Conservation (phyloP, 345 rosid genomes). For the Rhodamnia rubescens region DNA sequence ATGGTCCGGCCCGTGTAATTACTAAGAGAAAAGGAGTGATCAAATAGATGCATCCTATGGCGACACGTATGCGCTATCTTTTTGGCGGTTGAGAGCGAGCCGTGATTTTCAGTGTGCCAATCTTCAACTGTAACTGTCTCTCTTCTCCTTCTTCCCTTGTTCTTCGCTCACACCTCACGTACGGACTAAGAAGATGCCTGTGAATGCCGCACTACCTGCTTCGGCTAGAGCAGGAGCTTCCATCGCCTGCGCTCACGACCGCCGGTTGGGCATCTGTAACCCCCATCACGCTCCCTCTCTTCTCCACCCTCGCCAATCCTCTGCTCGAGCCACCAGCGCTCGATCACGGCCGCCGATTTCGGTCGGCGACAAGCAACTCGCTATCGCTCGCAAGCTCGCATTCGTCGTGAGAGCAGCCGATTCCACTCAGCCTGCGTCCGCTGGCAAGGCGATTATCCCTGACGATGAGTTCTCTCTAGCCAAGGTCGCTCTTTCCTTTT, state of each 20-base stretch:
- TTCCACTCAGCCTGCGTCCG: conserved; percentile 46
- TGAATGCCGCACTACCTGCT: conserved; percentile 16
- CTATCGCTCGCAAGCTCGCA: conserved; percentile 2
- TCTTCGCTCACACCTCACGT: background rate
- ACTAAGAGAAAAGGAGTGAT: background rate
- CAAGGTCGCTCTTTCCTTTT: no score
- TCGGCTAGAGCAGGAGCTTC: conserved; percentile 12
- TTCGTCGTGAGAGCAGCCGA: conserved; percentile 48
- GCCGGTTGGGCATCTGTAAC: background rate
- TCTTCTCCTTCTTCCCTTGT: conserved; percentile 21
- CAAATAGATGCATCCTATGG: background rate
- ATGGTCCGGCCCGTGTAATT: background rate
- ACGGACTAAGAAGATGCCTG: background rate
- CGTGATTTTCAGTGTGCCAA: background rate
- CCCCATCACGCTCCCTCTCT: conserved; percentile 18
- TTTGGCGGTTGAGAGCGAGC: conserved; percentile 34
- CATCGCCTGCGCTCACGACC: conserved; percentile 8
- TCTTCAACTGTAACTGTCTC: conserved; percentile 19
- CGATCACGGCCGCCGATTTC: background rate
- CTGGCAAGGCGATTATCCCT: conserved; percentile 34
- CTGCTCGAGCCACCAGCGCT: conserved; percentile 4
- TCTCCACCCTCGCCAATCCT: conserved; percentile 9
- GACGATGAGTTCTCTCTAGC: conserved; percentile 77
- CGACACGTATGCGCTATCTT: background rate
- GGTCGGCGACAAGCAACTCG: background rate